Percentiles rank a stretch among this genome's conserved stretches.
These are phyloP conservation scores for Solanum aculeatissimum DNA, from an alignment of 305 asterid genomes.

Conservation along the genomic window DNA sequence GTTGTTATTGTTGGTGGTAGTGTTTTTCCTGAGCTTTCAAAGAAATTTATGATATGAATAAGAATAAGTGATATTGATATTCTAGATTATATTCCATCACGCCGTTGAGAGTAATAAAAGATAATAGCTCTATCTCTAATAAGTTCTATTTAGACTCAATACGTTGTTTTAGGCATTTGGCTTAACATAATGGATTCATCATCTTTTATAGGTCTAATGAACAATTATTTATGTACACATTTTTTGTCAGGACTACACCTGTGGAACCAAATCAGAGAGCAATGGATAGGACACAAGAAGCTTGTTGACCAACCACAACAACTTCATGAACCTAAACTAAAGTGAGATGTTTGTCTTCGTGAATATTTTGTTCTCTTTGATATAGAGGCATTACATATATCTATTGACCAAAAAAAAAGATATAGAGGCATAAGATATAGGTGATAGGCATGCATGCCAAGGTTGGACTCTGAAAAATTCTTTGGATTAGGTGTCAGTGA, in stretches of 20 bases:
- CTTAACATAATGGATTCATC: not conserved
- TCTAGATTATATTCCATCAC: not conserved
- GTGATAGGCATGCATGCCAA: not conserved
- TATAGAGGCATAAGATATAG: not conserved
- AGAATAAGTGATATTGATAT: not conserved
- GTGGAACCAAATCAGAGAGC: slow-evolving; percentile 62
- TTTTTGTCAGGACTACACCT: slow-evolving; percentile 39
- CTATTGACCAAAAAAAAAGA: not conserved
- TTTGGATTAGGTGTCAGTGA: not conserved
- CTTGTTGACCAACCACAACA: slow-evolving; percentile 14
- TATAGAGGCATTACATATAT: not conserved
- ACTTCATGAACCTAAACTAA: slow-evolving; percentile 43
- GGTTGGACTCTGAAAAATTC: not conserved
- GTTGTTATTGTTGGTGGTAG: too few species aligned
- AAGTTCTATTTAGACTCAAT: not conserved
- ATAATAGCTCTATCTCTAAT: not conserved
- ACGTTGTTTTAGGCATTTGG: not conserved
- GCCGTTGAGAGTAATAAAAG: not conserved
- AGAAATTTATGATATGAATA: not conserved
- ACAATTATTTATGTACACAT: not conserved
- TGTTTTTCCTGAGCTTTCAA: not conserved
- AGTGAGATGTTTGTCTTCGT: slow-evolving; percentile 20
- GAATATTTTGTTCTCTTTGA: not conserved
- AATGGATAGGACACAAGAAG: slow-evolving; percentile 52
- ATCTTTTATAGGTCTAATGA: not conserved